These are phyloP conservation scores for Schwanniomyces etchellsii DNA, from an alignment of 1,139 yeast genomes.

Conservation along the genomic window DNA sequence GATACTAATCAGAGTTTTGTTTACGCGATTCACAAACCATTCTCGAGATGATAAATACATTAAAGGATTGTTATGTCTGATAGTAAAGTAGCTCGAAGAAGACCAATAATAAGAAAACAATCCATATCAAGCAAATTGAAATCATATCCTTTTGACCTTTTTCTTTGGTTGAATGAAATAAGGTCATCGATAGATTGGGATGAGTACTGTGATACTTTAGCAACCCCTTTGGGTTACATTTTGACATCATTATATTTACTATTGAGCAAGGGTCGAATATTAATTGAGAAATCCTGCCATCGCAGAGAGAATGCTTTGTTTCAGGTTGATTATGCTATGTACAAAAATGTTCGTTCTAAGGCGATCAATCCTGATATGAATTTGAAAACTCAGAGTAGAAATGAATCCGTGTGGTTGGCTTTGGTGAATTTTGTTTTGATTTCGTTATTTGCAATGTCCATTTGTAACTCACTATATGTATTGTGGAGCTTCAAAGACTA, in stretches of 20 bases:
- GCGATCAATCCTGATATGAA: constrained; percentile 6
- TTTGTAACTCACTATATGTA: constrained; percentile 27
- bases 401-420: constrained; percentile 2
- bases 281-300: constrained; percentile 19
- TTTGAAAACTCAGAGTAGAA: constrained; percentile 1
- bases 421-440: constrained; percentile 1
- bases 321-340: constrained; percentile 24
- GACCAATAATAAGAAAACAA: constrained; percentile 16
- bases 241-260: constrained; percentile 17
- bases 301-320: constrained; percentile 18
- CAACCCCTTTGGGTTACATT: constrained; percentile 41
- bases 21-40: background rate
- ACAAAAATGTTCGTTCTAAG: constrained; percentile 25
- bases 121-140: constrained; percentile 35
- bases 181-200: constrained; percentile 65
- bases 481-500: constrained; percentile 30
- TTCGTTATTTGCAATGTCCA: constrained; percentile 10
- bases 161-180: constrained; percentile 47
- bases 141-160: constrained; percentile 54
- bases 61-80: background rate
- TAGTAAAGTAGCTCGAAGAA: constrained; percentile 1
- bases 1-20: background rate
- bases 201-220: constrained; percentile 37
- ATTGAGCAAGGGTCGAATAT: constrained; percentile 14
- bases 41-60: no score